phyloP scores from a whole-genome alignment of 2,329 filamentous ascomycete genomes.

The Fusarium subtropicale region DNA sequence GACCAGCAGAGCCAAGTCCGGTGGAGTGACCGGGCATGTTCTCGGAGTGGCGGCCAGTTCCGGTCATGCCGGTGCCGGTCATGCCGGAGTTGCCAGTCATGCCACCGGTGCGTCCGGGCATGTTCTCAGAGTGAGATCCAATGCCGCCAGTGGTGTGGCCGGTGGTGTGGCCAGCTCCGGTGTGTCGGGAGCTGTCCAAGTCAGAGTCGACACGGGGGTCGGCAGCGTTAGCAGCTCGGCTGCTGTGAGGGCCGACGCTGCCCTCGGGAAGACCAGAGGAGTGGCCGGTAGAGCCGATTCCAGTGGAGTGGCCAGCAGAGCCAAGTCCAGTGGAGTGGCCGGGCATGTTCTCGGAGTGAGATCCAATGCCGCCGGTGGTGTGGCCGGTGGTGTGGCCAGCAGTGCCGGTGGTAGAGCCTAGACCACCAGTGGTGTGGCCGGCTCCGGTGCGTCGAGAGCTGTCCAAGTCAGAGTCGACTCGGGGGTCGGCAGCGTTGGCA shows the following conservation, averaged over 20 bases:
- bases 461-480: slow-evolving; percentile 66
- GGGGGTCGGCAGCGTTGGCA: slow-evolving; percentile 62
- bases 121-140: neutral
- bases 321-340: neutral
- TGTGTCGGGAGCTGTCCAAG: slow-evolving; percentile 53
- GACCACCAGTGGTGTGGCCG: slow-evolving; percentile 48
- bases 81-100: neutral
- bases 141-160: neutral
- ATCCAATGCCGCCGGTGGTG: neutral
- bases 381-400: slow-evolving; percentile 23
- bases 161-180: slow-evolving; percentile 47
- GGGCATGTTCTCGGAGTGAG: neutral
- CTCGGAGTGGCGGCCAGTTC: neutral
- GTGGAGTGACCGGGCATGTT: slow-evolving; percentile 4
- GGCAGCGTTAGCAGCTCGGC: slow-evolving; percentile 55
- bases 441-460: slow-evolving; percentile 51
- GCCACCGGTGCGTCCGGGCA: neutral
- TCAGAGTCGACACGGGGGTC: slow-evolving; percentile 67
- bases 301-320: neutral
- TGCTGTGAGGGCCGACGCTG: slow-evolving; percentile 33
- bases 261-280: slow-evolving; percentile 32
- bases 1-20: neutral
- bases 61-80: neutral
- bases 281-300: neutral
- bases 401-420: slow-evolving; percentile 20